Evolutionary conservation across 1,284 basidiomycete genomes (phyloP).

Genomic region (Xerocomus nothofagi): DNA sequence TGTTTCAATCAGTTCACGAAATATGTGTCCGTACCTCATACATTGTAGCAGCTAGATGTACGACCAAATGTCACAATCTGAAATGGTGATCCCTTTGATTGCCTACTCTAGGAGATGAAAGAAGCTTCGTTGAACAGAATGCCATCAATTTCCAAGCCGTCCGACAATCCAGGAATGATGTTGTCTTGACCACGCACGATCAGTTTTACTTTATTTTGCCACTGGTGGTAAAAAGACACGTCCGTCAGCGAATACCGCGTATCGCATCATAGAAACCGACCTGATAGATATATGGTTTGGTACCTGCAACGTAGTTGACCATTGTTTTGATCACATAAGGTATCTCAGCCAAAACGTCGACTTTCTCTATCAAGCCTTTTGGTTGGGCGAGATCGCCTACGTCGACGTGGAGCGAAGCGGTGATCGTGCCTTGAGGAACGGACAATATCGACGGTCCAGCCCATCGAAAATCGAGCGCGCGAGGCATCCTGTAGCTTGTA

Average conservation of each 20-base stretch:
- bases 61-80: slow-evolving; percentile 3
- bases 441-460: slow-evolving; percentile 61
- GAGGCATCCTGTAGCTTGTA: slow-evolving; percentile 84
- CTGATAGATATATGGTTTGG: slow-evolving; percentile 93
- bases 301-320: slow-evolving; percentile 88
- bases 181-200: slow-evolving; percentile 63
- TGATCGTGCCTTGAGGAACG: slow-evolving; percentile 54
- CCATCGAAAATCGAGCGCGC: slow-evolving; percentile 77
- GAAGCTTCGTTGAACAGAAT: slow-evolving; percentile 85
- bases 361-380: slow-evolving; percentile 92
- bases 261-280: slow-evolving; percentile 37
- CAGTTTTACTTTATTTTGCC: slow-evolving; percentile 76
- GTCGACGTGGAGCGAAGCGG: slow-evolving; percentile 55
- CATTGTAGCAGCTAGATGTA: slow-evolving; percentile 13
- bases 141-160: slow-evolving; percentile 64
- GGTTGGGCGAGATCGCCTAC: slow-evolving; percentile 54
- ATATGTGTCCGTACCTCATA: slow-evolving; percentile 1
- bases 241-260: background rate
- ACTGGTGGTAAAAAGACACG: slow-evolving; percentile 50
- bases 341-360: slow-evolving; percentile 95
- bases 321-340: slow-evolving; percentile 89
- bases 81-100: background rate
- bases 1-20: background rate
- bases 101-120: slow-evolving; percentile 72
- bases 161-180: slow-evolving; percentile 44